Evolutionary conservation across 164 flowering plant genomes (phyloP), one percentile per base, ranked within the genome.

Genomic region (Liriodendron chinense): DNA sequence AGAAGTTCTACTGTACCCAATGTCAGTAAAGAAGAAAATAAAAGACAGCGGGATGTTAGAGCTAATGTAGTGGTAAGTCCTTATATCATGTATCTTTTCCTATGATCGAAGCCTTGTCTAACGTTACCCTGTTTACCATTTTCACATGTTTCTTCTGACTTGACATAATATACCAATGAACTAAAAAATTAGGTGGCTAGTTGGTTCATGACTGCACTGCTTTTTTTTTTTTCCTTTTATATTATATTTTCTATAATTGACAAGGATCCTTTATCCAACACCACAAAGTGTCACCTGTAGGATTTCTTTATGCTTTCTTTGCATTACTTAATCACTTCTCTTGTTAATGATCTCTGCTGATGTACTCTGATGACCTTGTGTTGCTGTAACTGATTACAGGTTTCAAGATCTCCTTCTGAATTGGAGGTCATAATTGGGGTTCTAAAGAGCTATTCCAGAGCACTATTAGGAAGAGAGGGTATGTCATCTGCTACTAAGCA

Each of bases 401-500:
- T 88, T 72, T 89, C 96, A 77, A 92, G 87, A 79, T 83, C 90
- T 70, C 91, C 99, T 9, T 93, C 98, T 57, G 96, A 95, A 65
- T 75, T 95, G 86, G 99, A 95, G 81, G 80, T 90, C 47, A 85
- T 86, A 77, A 88, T 95, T 81, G 87, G 94, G 75, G 87, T 89
- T 75, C 76, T 95, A 78, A 90, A 85, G 82, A 89, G 74, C 79
- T 82, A 72, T 77, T 86, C 88, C 66, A 93, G 87, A 82, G 81
- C 83, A 70, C 79, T 79, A 34, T 57, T 91, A 71, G 90, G 89
- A 21, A 91, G 78, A 79, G 93, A 88, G 24, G 80, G 80, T 75
- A 72, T 78, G 68, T 84, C 84, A 67, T 86, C 86, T 67, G 96
- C 98, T 59, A 79, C 76, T 65, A 87, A 87, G 77, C 98, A 92